Conservation (phyloP, 768 basidiomycete species). For the Tephrocybe sp. region DNA sequence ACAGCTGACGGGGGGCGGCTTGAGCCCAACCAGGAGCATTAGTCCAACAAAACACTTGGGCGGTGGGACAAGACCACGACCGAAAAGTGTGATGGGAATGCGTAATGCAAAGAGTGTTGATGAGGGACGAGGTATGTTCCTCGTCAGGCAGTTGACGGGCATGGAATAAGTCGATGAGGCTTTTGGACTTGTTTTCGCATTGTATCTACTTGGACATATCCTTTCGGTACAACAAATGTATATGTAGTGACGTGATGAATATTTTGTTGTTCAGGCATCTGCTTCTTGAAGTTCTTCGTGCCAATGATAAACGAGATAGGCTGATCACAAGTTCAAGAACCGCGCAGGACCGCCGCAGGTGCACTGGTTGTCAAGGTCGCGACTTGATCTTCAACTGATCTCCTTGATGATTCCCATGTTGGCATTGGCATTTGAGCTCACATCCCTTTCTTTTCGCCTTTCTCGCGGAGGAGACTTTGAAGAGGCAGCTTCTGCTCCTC, state of each 20-base stretch:
- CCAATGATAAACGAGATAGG: no score
- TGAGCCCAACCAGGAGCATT: slow-evolving; percentile 69
- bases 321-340: no score
- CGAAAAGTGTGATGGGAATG: slow-evolving; percentile 78
- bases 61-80: slow-evolving; percentile 50
- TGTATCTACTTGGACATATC: no score
- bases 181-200: not conserved
- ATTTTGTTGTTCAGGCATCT: no score
- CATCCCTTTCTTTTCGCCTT: not conserved
- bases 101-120: slow-evolving; percentile 61
- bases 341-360: no score
- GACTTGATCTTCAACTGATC: not conserved
- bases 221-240: no score
- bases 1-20: slow-evolving; percentile 68
- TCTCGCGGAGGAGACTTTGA: slow-evolving; percentile 1
- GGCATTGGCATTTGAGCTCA: not conserved
- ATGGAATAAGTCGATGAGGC: slow-evolving; percentile 19
- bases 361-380: slow-evolving; percentile 18
- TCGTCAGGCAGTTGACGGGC: slow-evolving; percentile 81
- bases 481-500: not conserved
- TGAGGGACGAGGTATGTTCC: slow-evolving; percentile 72
- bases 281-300: no score
- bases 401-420: slow-evolving; percentile 1
- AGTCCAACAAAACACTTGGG: slow-evolving; percentile 76
- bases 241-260: no score